These are phyloP conservation scores for Termitomyces sp. DNA, from an alignment of 768 basidiomycete species.

Conservation along the genomic window DNA sequence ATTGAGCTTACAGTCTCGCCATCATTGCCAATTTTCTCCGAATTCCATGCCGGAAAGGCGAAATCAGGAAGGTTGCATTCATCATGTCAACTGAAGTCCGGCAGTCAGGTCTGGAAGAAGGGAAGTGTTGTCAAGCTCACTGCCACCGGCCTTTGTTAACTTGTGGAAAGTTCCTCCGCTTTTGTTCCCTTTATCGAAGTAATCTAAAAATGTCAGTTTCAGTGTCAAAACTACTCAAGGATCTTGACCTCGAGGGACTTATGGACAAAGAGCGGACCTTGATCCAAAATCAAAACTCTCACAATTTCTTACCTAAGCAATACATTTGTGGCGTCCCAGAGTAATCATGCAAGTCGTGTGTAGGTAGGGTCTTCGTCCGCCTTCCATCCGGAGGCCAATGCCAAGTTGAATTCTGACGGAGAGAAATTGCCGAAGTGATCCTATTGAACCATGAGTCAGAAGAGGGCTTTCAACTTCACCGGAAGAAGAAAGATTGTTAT, in stretches of 20 bases:
- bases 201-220: not conserved
- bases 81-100: slow-evolving; percentile 7
- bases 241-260: not conserved
- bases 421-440: not conserved
- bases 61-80: slow-evolving; percentile 6
- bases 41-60: not conserved
- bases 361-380: not conserved
- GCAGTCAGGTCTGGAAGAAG: not conserved
- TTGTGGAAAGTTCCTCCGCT: not conserved
- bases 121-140: not conserved
- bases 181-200: not conserved
- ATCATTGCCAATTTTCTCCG: not conserved
- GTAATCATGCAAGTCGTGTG: not conserved
- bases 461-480: not conserved
- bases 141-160: not conserved
- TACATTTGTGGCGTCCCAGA: not conserved
- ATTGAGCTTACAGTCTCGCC: slow-evolving; percentile 4
- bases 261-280: not conserved
- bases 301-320: not conserved
- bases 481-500: not conserved
- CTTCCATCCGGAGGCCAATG: not conserved
- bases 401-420: not conserved
- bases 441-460: not conserved
- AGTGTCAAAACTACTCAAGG: not conserved
- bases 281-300: not conserved